Base-by-base conservation (phyloP, 495 filamentous ascomycete species). In the Talaromyces nanjingensis region DNA sequence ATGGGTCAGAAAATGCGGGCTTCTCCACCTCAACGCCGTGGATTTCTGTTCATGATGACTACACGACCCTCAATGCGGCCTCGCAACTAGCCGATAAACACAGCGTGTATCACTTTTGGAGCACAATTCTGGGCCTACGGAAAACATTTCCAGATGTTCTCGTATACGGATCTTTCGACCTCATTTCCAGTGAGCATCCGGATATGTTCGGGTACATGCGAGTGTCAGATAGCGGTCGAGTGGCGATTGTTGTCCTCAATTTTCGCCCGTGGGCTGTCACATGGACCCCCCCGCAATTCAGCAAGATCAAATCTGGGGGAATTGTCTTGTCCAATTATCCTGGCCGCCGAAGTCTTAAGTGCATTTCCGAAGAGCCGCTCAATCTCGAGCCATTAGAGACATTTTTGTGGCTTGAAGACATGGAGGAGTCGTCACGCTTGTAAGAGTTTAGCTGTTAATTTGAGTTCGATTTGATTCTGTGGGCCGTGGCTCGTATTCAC, bases 1-100 rank as follows among this genome's bases (percentile, higher is more conserved):
- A 78, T 64, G 61, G 65, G 12, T 67, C 71, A 6, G 49, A 66
- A 0, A 72, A 83, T 63, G 76, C 70, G 0, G 80, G 81, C 14
- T 83, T 81, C 63, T 76, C 74, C 2, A 71, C 67, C 7, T 60
- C 66, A 57, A 71, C 73, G 25, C 77, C 83, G 0, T 86, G 83
- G 83, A 83, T 85, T 72, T 70, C 77, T 3, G 71, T 80, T 25
- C 77, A 84, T 67, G 78, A 82, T 24, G 72, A 79, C 52, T 78
- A 81, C 57, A 29, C 34, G 3, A 60, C 66, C 8, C 69, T 73
- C 68, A 84, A 83, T 63, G 78, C 72, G 22, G 69, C 71, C 11
- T 57, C 63, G 8, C 81, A 84, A 63, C 67, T 66, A n/a, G 62
- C 58, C 12, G 70, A 77, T 58, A 60, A 49, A 0, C 53, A 70